Base-by-base conservation (phyloP, 768 basidiomycete genomes). In the Coprinellus micaceus region DNA sequence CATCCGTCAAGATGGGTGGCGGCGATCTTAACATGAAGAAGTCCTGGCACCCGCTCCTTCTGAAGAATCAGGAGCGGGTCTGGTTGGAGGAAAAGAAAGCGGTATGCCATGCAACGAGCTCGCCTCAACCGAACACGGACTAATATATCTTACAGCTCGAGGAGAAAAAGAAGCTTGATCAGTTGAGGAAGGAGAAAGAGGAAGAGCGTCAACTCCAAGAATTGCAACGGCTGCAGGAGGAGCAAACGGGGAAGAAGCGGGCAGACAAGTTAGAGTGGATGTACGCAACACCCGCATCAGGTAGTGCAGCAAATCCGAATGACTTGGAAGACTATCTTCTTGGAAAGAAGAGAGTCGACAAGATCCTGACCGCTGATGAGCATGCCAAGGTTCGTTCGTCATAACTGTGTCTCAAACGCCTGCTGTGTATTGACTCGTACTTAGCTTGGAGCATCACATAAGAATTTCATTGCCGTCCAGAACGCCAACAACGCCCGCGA, bases 11-110 rank as follows among this genome's bases (percentile, higher is more conserved):
- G 66, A 98, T 98, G 95, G 95, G 95, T 84, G 94, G 95, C 57
- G 95, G 91, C 59, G 95, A 98, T 72, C 80, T 98, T 69, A 98
- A 98, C 68, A 98, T 98, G 95, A 97, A 91, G 75, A 96, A 97
- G 82, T 94, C 92, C 61, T 98, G 95, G 95, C 95, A 98, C 71
- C 95, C 95, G 82, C 86, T 94, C 81, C 90, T 96, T 74, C 73
- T 97, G 73, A 94, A 93, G 70, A 96, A 96, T 75, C 96, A 98
- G 87, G 93, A 96, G 85, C 85, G 91, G 83, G 97, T 98, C 66
- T 98, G 97, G 96, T 82, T 98, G 54, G 91, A 96, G 72, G 97
- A 99, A 74, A 94, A 96, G 83, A 89, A 91, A 68, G 94, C 94
- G 53, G 93, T 92, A 68, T 65, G 90, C 80, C 15, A 50, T 36